Evolutionary conservation across 139 green algal species (phyloP).

Genomic region (Astrephomene gubernaculifera): DNA sequence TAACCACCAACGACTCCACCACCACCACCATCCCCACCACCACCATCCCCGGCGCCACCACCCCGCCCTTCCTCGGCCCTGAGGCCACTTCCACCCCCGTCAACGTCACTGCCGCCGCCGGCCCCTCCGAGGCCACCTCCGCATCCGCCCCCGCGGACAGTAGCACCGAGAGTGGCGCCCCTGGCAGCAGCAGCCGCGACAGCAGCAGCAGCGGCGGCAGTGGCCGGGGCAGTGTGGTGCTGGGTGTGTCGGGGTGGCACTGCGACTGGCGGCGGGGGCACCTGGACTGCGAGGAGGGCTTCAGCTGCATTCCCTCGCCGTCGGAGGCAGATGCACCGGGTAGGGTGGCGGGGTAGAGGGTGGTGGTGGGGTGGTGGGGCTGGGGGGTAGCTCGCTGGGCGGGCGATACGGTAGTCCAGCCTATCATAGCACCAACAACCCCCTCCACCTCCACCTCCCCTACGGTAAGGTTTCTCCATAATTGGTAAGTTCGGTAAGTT

Average conservation of each 20-base stretch:
- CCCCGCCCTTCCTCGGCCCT: background rate
- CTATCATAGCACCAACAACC: too few relatives aligned
- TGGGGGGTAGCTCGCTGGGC: too few relatives aligned
- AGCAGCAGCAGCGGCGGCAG: background rate
- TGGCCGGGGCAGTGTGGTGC: background rate
- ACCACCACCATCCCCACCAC: too few relatives aligned
- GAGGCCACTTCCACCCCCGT: background rate
- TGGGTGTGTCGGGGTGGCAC: background rate
- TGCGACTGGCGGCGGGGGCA: conserved; percentile 21
- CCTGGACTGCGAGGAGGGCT: background rate
- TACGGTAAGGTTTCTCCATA: background rate
- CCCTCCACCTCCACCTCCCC: too few relatives aligned
- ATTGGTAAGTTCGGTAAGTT: too few relatives aligned
- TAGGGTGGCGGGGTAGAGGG: too few relatives aligned
- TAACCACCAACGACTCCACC: too few relatives aligned
- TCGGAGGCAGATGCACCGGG: background rate
- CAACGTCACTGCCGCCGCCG: background rate
- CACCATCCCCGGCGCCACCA: too few relatives aligned
- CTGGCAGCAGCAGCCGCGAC: background rate
- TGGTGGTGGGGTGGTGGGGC: too few relatives aligned
- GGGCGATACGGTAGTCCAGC: too few relatives aligned
- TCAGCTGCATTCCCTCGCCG: conserved; percentile 7
- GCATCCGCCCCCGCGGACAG: background rate
- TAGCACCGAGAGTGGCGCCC: too few relatives aligned
- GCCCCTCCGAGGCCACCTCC: background rate